Conservation (phyloP, 352 stramenopile genomes). For the Phytophthora fragariaefolia region DNA sequence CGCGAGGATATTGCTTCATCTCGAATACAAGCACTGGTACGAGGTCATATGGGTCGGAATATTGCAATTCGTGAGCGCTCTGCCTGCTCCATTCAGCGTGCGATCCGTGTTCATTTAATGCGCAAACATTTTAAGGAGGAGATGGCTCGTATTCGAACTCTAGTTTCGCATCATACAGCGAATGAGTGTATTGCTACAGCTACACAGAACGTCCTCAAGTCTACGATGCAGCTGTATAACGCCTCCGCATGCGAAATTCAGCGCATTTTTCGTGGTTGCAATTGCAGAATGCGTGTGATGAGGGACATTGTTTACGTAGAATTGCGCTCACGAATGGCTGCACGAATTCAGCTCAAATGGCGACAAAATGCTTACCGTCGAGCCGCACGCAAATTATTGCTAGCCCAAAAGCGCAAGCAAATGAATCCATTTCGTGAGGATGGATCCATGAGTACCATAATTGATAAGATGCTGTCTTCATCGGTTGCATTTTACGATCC, state of each 20-base stretch:
- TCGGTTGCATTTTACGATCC: slow-evolving; percentile 56
- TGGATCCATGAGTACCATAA: slow-evolving; percentile 38
- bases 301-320: slow-evolving; percentile 44
- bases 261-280: slow-evolving; percentile 50
- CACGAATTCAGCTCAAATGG: slow-evolving; percentile 69
- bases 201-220: slow-evolving; percentile 27
- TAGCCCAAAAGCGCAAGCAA: slow-evolving; percentile 56
- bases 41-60: slow-evolving; percentile 50
- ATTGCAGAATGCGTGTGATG: slow-evolving; percentile 44
- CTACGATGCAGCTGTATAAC: slow-evolving; percentile 45
- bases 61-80: slow-evolving; percentile 48
- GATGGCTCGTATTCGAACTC: slow-evolving; percentile 40
- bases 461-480: slow-evolving; percentile 36
- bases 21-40: slow-evolving; percentile 57
- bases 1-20: slow-evolving; percentile 45
- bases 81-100: slow-evolving; percentile 54
- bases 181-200: slow-evolving; percentile 39
- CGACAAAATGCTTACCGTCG: slow-evolving; percentile 58
- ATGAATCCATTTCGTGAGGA: slow-evolving; percentile 56
- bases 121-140: slow-evolving; percentile 50
- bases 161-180: slow-evolving; percentile 27
- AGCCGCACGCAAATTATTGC: slow-evolving; percentile 51
- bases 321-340: slow-evolving; percentile 58
- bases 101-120: slow-evolving; percentile 44
- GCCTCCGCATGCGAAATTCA: slow-evolving; percentile 65